Evolutionary conservation across 805 yeast species (phyloP).

Genomic region (Candida peoriensis): DNA sequence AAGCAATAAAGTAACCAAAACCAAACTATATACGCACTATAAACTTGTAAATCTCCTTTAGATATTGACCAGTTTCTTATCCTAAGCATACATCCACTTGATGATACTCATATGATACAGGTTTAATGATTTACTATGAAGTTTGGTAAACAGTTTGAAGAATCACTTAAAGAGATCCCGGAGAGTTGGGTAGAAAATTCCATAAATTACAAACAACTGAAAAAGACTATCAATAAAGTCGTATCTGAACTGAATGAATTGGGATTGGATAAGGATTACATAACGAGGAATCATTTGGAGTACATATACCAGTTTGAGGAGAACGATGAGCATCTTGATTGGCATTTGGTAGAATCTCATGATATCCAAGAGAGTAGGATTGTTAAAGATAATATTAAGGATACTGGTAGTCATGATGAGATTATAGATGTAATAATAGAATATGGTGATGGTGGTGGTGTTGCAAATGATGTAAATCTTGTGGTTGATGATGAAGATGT

Average conservation of each 20-base stretch:
- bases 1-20: too few species aligned
- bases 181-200: conserved; percentile 63
- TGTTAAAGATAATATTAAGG: neutral
- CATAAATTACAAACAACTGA: conserved; percentile 65
- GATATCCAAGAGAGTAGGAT: conserved; percentile 4
- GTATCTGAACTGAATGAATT: conserved; percentile 56
- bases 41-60: too few species aligned
- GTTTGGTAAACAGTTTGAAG: conserved; percentile 69
- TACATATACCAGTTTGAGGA: conserved; percentile 17
- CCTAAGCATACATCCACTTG: too few species aligned
- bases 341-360: conserved; percentile 2
- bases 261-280: conserved; percentile 48
- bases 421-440: too few species aligned
- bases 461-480: too few species aligned
- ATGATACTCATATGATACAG: too few species aligned
- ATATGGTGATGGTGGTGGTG: too few species aligned
- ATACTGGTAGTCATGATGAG: too few species aligned
- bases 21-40: too few species aligned
- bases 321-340: conserved; percentile 5
- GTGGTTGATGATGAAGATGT: conserved; percentile 5
- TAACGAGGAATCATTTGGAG: conserved; percentile 4
- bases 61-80: too few species aligned
- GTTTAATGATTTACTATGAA: too few species aligned
- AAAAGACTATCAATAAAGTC: conserved; percentile 60
- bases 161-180: conserved; percentile 57